phyloP scores from a whole-genome alignment of 257 asterid species.

The Nicotiana undulata region DNA sequence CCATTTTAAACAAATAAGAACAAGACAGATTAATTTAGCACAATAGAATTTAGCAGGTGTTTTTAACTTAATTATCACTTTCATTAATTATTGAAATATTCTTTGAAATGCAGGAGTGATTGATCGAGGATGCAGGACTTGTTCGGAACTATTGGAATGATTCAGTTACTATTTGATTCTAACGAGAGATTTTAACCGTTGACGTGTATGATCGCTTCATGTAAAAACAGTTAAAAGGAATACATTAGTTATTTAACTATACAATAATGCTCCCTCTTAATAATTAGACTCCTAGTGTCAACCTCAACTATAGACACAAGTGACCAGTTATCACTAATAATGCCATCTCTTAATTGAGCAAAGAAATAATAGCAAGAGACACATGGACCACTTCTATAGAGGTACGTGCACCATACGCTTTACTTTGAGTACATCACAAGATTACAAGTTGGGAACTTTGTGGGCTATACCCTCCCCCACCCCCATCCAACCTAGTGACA shows the following conservation, averaged over 20 bases:
- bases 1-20: neutral
- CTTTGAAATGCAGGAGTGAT: no score
- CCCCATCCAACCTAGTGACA: neutral
- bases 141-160: no score
- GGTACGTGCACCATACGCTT: neutral
- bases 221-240: neutral
- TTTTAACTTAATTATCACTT: no score
- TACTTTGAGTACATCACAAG: neutral
- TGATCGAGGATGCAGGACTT: no score
- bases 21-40: neutral
- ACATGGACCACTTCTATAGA: neutral
- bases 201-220: neutral
- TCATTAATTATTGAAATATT: no score
- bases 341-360: neutral
- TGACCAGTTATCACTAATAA: neutral
- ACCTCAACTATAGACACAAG: neutral
- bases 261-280: neutral
- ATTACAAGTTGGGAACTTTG: neutral
- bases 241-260: no score
- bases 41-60: neutral
- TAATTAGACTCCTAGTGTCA: neutral
- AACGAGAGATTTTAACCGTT: no score
- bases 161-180: no score
- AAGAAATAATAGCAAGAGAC: neutral
- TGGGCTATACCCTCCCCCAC: neutral